A percentile compares a stretch with the other conserved stretches of the same genome.
Evolutionary conservation across 441 rosid genomes (phyloP).

Genomic region (Arabidopsis lyrata): DNA sequence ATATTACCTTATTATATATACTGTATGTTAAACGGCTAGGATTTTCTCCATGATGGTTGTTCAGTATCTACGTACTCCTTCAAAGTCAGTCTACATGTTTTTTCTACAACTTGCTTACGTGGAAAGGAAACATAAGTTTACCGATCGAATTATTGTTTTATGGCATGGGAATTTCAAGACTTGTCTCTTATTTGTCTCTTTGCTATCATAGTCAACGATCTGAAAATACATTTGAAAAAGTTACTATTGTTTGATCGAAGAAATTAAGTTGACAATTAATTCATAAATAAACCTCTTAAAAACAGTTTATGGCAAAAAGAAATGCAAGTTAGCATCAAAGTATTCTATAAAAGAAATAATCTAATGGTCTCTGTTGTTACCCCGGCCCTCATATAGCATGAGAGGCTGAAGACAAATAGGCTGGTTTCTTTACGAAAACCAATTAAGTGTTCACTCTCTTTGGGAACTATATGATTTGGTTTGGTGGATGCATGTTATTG

Average conservation of each 20-base stretch:
- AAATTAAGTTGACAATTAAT: conserved; percentile 4
- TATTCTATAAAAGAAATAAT: conserved; percentile 49
- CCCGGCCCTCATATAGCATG: conserved; percentile 57
- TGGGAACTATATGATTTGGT: conserved; percentile 1
- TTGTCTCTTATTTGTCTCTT: conserved; percentile 34
- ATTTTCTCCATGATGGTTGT: conserved; percentile 85
- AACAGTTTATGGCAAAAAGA: background rate
- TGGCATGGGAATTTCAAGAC: background rate
- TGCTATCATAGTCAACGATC: conserved; percentile 64
- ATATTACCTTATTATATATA: conserved; percentile 14
- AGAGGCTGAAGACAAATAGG: conserved; percentile 38
- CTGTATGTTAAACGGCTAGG: conserved; percentile 44
- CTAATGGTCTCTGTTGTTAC: conserved; percentile 41
- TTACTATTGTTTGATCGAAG: background rate
- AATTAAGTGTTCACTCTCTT: background rate
- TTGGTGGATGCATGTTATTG: background rate
- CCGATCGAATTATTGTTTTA: background rate
- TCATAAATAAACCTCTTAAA: background rate
- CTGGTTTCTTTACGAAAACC: background rate
- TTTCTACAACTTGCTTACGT: background rate
- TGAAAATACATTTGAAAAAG: conserved; percentile 55
- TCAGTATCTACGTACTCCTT: conserved; percentile 89
- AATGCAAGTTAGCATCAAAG: conserved; percentile 55
- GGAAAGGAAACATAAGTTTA: conserved; percentile 4
- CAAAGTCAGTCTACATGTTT: conserved; percentile 58